Percentiles rank a stretch among this genome's conserved stretches.
Evolutionary conservation across 345 rosid genomes (phyloP).

Genomic region (Salix caprea): DNA sequence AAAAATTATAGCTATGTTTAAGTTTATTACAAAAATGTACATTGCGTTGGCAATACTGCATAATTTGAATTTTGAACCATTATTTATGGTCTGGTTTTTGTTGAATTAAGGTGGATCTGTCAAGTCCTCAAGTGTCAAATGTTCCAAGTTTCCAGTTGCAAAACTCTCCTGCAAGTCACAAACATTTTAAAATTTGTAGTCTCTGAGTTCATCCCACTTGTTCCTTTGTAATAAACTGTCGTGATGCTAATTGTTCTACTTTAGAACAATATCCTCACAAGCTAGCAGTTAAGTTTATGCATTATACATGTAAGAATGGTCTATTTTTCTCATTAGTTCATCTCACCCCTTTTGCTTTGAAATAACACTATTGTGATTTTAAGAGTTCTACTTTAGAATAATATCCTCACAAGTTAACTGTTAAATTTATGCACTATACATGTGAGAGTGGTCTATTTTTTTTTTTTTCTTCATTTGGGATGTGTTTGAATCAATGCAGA

Average conservation of each 20-base stretch:
- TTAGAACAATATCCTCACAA: not conserved
- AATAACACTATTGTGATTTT: not conserved
- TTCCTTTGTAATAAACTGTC: not conserved
- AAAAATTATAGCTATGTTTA: not conserved
- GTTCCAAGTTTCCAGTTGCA: not conserved
- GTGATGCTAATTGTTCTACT: not conserved
- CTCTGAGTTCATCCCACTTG: not conserved
- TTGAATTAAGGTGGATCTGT: not conserved
- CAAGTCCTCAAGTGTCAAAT: not conserved
- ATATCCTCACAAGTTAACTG: not conserved
- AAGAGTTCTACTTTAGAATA: not conserved
- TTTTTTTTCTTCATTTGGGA: not conserved
- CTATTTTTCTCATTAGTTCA: not conserved
- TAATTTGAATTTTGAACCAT: not conserved
- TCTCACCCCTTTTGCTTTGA: not conserved
- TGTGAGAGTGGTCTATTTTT: not conserved
- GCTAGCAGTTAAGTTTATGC: not conserved
- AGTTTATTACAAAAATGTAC: not conserved
- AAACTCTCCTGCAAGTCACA: not conserved
- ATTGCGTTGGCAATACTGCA: not conserved
- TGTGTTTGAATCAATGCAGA: slow-evolving; percentile 40
- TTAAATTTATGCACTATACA: not conserved
- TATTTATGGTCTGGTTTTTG: not conserved
- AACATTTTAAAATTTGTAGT: not conserved
- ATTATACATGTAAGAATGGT: not conserved